Conservation (phyloP, 164 flowering plant species). For the Magnolia sinica region DNA sequence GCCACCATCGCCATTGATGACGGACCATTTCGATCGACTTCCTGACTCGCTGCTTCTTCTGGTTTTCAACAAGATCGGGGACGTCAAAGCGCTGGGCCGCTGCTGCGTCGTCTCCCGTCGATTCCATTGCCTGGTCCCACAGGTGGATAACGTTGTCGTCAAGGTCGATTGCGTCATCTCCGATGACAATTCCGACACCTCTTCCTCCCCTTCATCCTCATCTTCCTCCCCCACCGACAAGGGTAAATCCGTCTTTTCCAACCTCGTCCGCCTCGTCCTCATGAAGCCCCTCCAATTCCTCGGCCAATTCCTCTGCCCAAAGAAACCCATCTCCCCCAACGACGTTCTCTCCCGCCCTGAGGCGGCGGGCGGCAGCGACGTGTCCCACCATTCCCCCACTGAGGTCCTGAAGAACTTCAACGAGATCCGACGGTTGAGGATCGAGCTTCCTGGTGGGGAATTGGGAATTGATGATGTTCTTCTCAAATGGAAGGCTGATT, state of each 20-base stretch:
- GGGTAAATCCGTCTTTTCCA: constrained; percentile 39
- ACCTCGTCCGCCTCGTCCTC: constrained; percentile 31
- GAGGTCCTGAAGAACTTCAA: constrained; percentile 78
- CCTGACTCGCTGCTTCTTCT: constrained; percentile 73
- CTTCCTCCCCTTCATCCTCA: constrained; percentile 24
- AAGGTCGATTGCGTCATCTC: constrained; percentile 89
- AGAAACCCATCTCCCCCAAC: constrained; percentile 13
- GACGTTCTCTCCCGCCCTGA: neutral
- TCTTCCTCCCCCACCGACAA: constrained; percentile 39
- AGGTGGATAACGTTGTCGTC: constrained; percentile 75
- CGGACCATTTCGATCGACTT: constrained; percentile 64
- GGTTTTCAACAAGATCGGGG: constrained; percentile 78
- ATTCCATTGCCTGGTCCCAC: constrained; percentile 66
- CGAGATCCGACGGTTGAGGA: constrained; percentile 66
- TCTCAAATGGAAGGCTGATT: constrained; percentile 88
- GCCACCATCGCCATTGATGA: neutral
- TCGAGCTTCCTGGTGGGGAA: constrained; percentile 87
- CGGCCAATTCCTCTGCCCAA: constrained; percentile 52
- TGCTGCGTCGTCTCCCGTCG: constrained; percentile 79
- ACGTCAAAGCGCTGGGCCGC: constrained; percentile 79
- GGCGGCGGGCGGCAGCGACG: constrained; percentile 25
- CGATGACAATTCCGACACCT: constrained; percentile 53
- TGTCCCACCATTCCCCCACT: constrained; percentile 90
- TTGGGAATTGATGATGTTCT: constrained; percentile 85
- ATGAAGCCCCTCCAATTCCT: constrained; percentile 71